Conservation (phyloP, 164 flowering plant species). For the Stephania japonica region DNA sequence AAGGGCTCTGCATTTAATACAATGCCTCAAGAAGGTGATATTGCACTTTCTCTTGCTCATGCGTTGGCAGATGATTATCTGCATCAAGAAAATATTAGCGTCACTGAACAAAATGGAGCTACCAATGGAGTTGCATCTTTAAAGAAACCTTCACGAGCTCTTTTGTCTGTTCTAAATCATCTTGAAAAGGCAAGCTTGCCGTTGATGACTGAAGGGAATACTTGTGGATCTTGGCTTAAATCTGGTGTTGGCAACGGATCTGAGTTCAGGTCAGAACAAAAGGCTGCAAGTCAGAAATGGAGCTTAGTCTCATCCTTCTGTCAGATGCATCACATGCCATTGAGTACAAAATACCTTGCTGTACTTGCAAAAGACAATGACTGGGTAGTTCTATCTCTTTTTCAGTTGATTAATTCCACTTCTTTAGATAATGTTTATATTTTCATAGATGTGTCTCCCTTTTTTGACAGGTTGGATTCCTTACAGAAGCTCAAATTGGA, state of each 20-base stretch:
- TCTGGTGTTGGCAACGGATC: constrained; percentile 75
- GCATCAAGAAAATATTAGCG: constrained; percentile 29
- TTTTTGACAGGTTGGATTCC: constrained; percentile 72
- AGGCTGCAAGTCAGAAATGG: constrained; percentile 83
- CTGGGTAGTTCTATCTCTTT: constrained; percentile 54
- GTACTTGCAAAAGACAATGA: constrained; percentile 89
- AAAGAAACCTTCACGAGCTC: constrained; percentile 41
- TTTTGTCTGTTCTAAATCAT: constrained; percentile 71
- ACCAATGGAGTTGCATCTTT: constrained; percentile 10
- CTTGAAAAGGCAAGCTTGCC: constrained; percentile 91
- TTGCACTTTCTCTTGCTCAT: constrained; percentile 69
- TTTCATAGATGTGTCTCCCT: constrained; percentile 3
- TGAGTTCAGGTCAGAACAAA: constrained; percentile 72
- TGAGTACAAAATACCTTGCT: constrained; percentile 85
- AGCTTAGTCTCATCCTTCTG: constrained; percentile 78
- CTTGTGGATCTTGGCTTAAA: constrained; percentile 87
- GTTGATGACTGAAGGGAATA: constrained; percentile 37
- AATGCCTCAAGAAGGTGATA: constrained; percentile 44
- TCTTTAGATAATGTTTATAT: background rate
- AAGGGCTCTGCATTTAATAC: constrained; percentile 52
- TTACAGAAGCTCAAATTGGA: constrained; percentile 86
- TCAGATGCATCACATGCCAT: constrained; percentile 77
- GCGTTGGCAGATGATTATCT: constrained; percentile 86
- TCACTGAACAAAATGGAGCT: constrained; percentile 20
- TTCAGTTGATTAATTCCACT: background rate